phyloP scores from a whole-genome alignment of 257 asterid genomes.

The Cynanchum wilfordii region DNA sequence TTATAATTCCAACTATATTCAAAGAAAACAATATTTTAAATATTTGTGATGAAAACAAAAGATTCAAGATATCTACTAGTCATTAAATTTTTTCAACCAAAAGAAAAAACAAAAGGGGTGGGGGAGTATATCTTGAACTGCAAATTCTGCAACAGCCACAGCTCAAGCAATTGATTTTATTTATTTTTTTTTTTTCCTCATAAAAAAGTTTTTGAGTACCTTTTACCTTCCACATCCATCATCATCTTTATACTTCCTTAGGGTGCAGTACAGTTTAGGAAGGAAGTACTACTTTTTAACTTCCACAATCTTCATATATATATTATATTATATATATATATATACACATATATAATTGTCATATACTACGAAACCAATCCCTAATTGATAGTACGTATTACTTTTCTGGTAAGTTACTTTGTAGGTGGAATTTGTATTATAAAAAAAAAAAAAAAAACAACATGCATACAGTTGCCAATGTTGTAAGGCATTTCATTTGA shows the following conservation, averaged over 20 bases:
- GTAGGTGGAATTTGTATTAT: not conserved
- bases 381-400: conserved; percentile 9
- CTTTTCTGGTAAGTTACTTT: conserved; percentile 20
- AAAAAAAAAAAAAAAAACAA: not conserved
- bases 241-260: conserved; percentile 5
- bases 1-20: too few relatives aligned
- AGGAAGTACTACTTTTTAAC: not conserved
- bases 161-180: not conserved
- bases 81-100: too few relatives aligned
- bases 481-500: conserved; percentile 21
- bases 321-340: too few relatives aligned
- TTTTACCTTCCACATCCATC: conserved; percentile 6
- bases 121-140: not conserved
- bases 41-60: not conserved
- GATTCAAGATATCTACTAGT: not conserved
- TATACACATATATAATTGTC: not conserved
- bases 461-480: conserved; percentile 14
- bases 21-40: too few relatives aligned
- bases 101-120: too few relatives aligned
- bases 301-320: conserved; percentile 2
- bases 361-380: not conserved
- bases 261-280: conserved; percentile 7
- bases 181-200: too few relatives aligned
- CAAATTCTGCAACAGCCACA: not conserved
- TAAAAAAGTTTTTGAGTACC: not conserved